Evolutionary conservation across 2,329 filamentous ascomycete species (phyloP), one percentile per base, ranked within the genome.

Genomic region (Teratosphaeria destructans): DNA sequence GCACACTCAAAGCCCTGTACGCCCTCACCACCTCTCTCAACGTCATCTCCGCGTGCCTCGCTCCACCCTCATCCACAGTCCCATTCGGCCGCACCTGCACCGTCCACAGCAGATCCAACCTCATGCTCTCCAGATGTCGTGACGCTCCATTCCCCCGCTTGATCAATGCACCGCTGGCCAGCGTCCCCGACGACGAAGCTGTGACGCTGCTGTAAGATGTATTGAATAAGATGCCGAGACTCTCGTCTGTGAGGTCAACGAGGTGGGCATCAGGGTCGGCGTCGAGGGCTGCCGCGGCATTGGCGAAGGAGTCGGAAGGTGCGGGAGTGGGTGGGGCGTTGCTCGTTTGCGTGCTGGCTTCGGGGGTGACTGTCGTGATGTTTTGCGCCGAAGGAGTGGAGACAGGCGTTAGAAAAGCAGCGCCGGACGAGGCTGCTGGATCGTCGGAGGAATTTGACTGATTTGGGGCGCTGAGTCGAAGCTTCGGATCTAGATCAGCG

Each of bases 191-290:
- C 7, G 47, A 71, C n/a, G 34, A 11, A 71, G 61, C 72, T 68
- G 60, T 67, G 66, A 43, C 69, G 68, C 72, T 58, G 71, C 68
- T 39, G 69, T 71, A 37, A 10, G 29, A 19, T 6, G 29, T 5
- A 2, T 61, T 64, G 52, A 89, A 79, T 16, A 94, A 77, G 5
- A 88, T 82, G 23, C 86, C 88, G 86, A 87, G 93, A 0, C 83
- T 87, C 63, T 89, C 87, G 66, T 94, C 89, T 0, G 85, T 85
- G 1, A 83, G 74, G 68, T 94, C 89, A 19, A 89, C 76, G 11
- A 95, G 81, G 23, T 86, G 82, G 0, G 86, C 83, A 60, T 92
- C 88, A 1, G 79, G 78, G 60, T 87, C 84, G 23, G 63, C 64
- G 62, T 67, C 47, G 5, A 49, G 43, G 43, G 19, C 43, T 32